Conservation (phyloP, 2,329 filamentous ascomycete genomes). For the Microsporum ferrugineum region DNA sequence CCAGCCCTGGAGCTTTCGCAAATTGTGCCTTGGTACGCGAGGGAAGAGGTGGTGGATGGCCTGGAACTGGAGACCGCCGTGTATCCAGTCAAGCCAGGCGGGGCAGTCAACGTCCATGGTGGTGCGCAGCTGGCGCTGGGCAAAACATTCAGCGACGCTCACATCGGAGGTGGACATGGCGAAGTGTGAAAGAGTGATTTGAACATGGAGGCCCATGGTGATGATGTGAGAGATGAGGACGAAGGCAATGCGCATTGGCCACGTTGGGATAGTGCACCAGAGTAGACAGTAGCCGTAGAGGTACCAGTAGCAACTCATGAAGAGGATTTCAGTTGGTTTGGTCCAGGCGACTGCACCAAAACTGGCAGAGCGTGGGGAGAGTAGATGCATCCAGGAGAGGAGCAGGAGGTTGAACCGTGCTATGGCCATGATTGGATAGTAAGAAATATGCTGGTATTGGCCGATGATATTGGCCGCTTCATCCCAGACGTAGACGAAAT, state of each 20-base stretch:
- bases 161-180: constrained; percentile 84
- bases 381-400: constrained; percentile 66
- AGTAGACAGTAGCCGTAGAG: constrained; percentile 76
- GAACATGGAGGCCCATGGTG: constrained; percentile 70
- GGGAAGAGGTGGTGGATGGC: constrained; percentile 78
- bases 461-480: constrained; percentile 56
- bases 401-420: constrained; percentile 80
- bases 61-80: constrained; percentile 81
- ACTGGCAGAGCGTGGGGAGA: constrained; percentile 57
- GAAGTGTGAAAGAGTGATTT: constrained; percentile 86
- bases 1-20: constrained; percentile 60
- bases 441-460: constrained; percentile 64
- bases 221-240: constrained; percentile 69
- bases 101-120: constrained; percentile 91
- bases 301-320: constrained; percentile 69
- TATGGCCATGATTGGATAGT: constrained; percentile 68
- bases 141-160: constrained; percentile 71
- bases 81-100: constrained; percentile 76
- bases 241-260: constrained; percentile 58
- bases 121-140: constrained; percentile 80
- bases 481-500: constrained; percentile 68
- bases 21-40: constrained; percentile 71
- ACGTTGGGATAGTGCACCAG: constrained; percentile 59
- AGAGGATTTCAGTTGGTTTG: constrained; percentile 61
- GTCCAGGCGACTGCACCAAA: constrained; percentile 75